Evolutionary conservation across 2,329 filamentous ascomycete species (phyloP).

Genomic region (Penicillium sp.): DNA sequence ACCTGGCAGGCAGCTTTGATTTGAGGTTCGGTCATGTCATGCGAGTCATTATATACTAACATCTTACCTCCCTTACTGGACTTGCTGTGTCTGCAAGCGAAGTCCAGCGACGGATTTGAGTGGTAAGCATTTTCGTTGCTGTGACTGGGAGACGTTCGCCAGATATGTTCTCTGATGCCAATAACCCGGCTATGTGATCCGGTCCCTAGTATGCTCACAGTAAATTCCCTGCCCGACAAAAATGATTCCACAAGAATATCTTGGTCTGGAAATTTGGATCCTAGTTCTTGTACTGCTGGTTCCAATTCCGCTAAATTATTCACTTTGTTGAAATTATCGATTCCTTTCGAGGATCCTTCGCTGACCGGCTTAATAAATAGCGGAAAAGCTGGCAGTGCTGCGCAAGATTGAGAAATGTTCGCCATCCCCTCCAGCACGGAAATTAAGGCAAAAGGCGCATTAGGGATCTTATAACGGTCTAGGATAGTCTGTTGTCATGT

Average conservation of each 20-base stretch:
- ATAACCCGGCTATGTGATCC: constrained; percentile 4
- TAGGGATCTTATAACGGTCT: constrained; percentile 17
- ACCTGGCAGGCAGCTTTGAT: too few species aligned
- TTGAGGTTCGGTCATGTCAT: too few species aligned
- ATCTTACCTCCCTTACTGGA: too few species aligned
- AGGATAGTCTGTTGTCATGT: constrained; percentile 11
- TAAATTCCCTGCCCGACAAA: constrained; percentile 25
- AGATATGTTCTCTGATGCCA: constrained; percentile 1
- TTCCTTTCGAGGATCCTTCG: constrained; percentile 21
- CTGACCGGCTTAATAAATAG: constrained; percentile 21
- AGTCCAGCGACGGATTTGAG: too few species aligned
- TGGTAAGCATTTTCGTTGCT: background rate
- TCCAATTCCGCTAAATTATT: constrained; percentile 5
- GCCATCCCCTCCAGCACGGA: background rate
- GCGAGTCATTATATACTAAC: too few species aligned
- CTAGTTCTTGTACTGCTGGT: constrained; percentile 11
- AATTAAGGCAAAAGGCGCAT: constrained; percentile 14
- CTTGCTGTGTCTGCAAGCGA: too few species aligned
- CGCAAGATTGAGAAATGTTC: constrained; percentile 1
- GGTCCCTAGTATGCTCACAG: constrained; percentile 23
- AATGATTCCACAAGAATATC: constrained; percentile 22
- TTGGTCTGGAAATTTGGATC: constrained; percentile 11
- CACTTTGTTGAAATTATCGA: constrained; percentile 8
- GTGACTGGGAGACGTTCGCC: background rate
- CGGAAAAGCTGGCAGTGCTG: constrained; percentile 12